Conservation (phyloP, 192 early-diverging fungal species). For the Coemansia sp. region DNA sequence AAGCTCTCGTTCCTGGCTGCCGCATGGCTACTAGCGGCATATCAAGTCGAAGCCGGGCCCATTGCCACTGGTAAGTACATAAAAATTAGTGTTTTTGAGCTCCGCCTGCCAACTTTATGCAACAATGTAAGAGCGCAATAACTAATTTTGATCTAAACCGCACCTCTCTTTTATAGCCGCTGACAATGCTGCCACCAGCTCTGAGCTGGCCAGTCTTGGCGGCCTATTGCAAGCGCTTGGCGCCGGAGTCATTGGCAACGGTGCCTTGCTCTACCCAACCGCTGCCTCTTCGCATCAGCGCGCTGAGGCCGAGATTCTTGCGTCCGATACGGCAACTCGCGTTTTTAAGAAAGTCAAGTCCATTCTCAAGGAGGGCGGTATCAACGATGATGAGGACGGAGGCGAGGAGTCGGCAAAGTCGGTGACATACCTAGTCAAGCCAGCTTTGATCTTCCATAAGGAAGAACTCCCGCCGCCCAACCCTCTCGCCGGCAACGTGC, state of each 20-base stretch:
- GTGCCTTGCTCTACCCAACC: constrained; percentile 46
- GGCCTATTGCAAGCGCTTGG: constrained; percentile 54
- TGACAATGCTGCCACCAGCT: constrained; percentile 22
- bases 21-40: constrained; percentile 51
- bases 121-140: neutral
- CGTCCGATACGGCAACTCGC: constrained; percentile 48
- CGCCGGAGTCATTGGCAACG: constrained; percentile 49
- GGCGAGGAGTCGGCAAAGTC: constrained; percentile 40
- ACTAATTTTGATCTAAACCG: neutral
- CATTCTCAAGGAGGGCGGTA: constrained; percentile 47
- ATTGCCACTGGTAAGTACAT: constrained; percentile 45
- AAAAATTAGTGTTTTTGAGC: neutral
- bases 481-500: constrained; percentile 45
- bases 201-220: constrained; percentile 47
- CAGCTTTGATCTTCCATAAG: constrained; percentile 54
- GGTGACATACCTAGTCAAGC: constrained; percentile 49
- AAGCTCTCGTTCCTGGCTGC: constrained; percentile 44
- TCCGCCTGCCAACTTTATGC: neutral
- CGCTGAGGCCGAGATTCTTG: constrained; percentile 47
- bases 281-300: constrained; percentile 43
- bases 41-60: constrained; percentile 36
- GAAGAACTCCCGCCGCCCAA: constrained; percentile 54
- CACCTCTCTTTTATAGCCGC: constrained; percentile 10
- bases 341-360: constrained; percentile 54
- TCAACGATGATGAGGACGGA: constrained; percentile 46